A percentile compares a stretch with the other conserved stretches of the same genome.
phyloP scores from a whole-genome alignment of 1,139 yeast species.

The Yamadazyma diospyri region DNA sequence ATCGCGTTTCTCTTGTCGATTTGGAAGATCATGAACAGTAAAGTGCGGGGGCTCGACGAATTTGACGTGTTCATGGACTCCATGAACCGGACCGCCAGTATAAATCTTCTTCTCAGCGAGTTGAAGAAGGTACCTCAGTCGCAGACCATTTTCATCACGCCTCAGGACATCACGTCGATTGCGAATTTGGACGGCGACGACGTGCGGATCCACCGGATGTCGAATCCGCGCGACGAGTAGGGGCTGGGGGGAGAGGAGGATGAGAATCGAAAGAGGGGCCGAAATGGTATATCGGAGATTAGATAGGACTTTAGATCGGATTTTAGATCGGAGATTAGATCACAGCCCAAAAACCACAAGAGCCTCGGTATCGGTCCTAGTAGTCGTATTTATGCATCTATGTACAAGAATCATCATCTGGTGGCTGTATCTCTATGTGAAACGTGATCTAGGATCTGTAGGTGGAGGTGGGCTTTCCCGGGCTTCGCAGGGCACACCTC shows the following conservation, averaged over 20 bases:
- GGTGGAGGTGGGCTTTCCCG: too few relatives aligned
- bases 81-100: slow-evolving; percentile 78
- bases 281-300: slow-evolving; percentile 1
- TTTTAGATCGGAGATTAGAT: too few relatives aligned
- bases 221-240: slow-evolving; percentile 44
- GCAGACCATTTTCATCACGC: slow-evolving; percentile 91
- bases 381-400: too few relatives aligned
- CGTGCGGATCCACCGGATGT: slow-evolving; percentile 70
- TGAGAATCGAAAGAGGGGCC: not conserved
- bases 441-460: too few relatives aligned
- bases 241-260: not conserved
- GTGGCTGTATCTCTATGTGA: too few relatives aligned
- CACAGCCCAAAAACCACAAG: too few relatives aligned
- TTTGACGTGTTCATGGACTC: slow-evolving; percentile 98
- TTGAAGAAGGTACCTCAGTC: slow-evolving; percentile 59
- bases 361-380: too few relatives aligned
- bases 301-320: too few relatives aligned
- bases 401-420: too few relatives aligned
- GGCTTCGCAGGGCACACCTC: slow-evolving; percentile 8
- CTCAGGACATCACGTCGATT: slow-evolving; percentile 82
- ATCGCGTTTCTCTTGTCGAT: slow-evolving; percentile 83
- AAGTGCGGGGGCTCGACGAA: slow-evolving; percentile 88
- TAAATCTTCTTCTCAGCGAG: slow-evolving; percentile 68
- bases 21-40: slow-evolving; percentile 90
- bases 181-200: slow-evolving; percentile 60